phyloP scores from a whole-genome alignment of 2,329 filamentous ascomycete species.

The Beauveria varroae region DNA sequence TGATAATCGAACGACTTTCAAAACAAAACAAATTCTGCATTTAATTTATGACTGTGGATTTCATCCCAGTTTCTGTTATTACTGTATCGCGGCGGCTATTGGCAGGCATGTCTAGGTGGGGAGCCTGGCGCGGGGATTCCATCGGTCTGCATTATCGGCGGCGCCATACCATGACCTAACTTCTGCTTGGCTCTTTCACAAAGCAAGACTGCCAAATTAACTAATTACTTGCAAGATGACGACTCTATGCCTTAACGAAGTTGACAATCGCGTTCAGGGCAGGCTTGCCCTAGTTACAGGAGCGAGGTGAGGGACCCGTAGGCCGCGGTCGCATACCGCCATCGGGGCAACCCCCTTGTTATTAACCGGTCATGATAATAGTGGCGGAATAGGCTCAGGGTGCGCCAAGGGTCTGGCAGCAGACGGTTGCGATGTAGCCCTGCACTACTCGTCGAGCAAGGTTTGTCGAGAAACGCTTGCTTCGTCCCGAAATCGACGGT shows the following conservation, averaged over 20 bases:
- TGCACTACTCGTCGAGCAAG: constrained; percentile 27
- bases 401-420: constrained; percentile 25
- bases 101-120: neutral
- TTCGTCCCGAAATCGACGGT: neutral
- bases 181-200: neutral
- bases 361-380: constrained; percentile 12
- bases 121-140: neutral
- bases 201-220: neutral
- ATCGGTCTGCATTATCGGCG: neutral
- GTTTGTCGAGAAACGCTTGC: constrained; percentile 13
- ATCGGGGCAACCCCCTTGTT: neutral
- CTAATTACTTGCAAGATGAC: constrained; percentile 3
- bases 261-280: constrained; percentile 14
- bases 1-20: neutral
- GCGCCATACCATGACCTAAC: neutral
- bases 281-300: constrained; percentile 27
- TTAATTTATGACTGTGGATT: neutral
- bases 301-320: constrained; percentile 19
- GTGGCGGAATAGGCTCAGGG: constrained; percentile 28
- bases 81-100: neutral
- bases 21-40: neutral
- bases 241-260: constrained; percentile 1
- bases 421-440: constrained; percentile 27
- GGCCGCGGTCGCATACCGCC: no score
- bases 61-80: neutral